Base-by-base conservation (phyloP, 2,329 filamentous ascomycete genomes). In the Fusarium scirpi region DNA sequence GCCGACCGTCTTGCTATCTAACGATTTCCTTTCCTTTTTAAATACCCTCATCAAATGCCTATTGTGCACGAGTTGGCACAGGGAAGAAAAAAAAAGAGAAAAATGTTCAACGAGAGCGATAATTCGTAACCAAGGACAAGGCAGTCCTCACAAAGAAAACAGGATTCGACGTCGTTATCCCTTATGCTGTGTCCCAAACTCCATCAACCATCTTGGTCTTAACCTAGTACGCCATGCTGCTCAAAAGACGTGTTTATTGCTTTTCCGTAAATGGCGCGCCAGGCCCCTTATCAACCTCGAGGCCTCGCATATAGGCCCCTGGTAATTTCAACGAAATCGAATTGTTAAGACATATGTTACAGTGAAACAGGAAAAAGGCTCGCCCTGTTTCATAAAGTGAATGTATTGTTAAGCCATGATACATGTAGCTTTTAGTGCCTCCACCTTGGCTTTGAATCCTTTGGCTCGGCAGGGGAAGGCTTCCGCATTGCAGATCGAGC, bases 361-460 rank as follows among this genome's bases (percentile, higher is more conserved):
- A 72, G 51, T 46, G 40, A 54, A 62, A 65, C 63, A 70, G 62
- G 51, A 59, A 45, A 43, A 67, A 57, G 29, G 38, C 46, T 53
- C 57, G 38, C 62, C 61, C 64, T 64, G 41, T 59, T 53, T 60
- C 57, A 16, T 58, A 68, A 65, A 62, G 69, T 55, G 52, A 65
- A 58, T 46, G 59, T 71, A 40, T 44, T 62, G 53, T 22, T 57
- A 51, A 40, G 57, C 49, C 44, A 44, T 40, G n/a, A 15, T 38
- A 43, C 20, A 24, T 46, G 12, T n/a, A 22, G 18, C 27, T 38
- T 32, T 72, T 34, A 80, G 57, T 72, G 80, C 56, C 84, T 82
- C 86, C 86, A 89, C 62, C 83, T 82, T 16, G 86, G 86, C 73
- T 83, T 86, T 51, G 66, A 71, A 45, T 85, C 83, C 65, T 80